Conservation (phyloP, 2,329 filamentous ascomycete genomes). For the Fusarium sp. region DNA sequence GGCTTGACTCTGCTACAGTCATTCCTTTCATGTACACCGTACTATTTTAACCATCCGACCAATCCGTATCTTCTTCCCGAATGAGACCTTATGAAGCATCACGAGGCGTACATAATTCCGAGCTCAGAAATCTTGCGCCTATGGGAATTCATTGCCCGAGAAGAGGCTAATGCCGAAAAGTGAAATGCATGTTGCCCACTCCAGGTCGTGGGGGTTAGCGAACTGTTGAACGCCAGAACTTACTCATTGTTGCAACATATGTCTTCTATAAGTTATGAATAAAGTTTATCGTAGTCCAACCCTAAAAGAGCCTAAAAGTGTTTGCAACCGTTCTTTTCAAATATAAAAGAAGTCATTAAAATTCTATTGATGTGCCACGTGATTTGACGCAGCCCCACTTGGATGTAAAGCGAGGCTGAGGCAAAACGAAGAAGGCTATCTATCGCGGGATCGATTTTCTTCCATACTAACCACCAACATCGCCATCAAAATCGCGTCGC, state of each 20-base stretch:
- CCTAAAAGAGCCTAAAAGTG: neutral
- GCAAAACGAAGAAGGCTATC: constrained; percentile 20
- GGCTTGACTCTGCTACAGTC: neutral
- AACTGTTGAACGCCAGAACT: neutral
- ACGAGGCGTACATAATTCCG: neutral
- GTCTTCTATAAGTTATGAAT: neutral
- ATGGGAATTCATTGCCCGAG: neutral
- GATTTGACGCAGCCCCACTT: neutral
- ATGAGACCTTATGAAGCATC: neutral
- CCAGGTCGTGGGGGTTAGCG: neutral
- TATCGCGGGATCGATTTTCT: constrained; percentile 27
- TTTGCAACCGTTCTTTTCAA: neutral
- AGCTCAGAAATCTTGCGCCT: neutral
- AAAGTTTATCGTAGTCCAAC: neutral
- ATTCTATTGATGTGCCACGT: neutral
- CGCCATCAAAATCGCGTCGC: constrained; percentile 11
- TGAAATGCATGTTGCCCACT: neutral
- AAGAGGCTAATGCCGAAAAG: neutral
- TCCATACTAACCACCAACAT: constrained; percentile 17
- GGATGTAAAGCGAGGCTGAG: constrained; percentile 26
- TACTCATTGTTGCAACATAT: neutral
- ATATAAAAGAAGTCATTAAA: neutral
- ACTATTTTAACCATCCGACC: neutral
- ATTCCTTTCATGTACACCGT: neutral
- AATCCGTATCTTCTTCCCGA: neutral